Evolutionary conservation across 139 green algal species (phyloP).

Genomic region (Cymbomonas tetramitiformis): DNA sequence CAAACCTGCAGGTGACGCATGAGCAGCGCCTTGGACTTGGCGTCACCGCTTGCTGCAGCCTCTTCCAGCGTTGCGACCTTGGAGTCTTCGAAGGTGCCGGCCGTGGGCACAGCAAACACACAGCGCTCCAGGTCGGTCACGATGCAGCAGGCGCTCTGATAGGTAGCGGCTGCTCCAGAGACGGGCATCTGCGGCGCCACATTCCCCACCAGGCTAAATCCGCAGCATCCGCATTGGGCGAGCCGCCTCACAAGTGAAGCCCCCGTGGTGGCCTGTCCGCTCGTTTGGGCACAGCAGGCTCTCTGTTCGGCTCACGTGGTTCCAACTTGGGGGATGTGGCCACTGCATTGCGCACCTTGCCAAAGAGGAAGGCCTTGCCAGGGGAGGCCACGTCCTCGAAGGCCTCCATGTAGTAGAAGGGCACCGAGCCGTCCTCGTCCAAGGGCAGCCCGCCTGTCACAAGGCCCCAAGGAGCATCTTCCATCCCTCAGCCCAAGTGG

Average conservation of each 20-base stretch:
- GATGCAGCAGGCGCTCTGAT: slow-evolving; percentile 49
- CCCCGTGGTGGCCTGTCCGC: neutral
- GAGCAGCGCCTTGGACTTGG: neutral
- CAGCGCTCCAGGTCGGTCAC: slow-evolving; percentile 43
- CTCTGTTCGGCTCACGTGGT: neutral
- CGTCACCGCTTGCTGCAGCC: neutral
- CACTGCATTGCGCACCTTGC: slow-evolving; percentile 65
- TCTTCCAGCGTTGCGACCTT: slow-evolving; percentile 24
- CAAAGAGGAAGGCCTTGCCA: slow-evolving; percentile 75
- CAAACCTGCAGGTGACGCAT: too few species aligned
- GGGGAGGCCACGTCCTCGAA: slow-evolving; percentile 52
- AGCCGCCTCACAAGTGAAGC: too few species aligned
- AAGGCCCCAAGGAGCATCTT: neutral
- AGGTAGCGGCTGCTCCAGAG: slow-evolving; percentile 28
- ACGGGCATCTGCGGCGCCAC: too few species aligned
- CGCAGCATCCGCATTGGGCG: too few species aligned
- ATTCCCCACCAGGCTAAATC: too few species aligned
- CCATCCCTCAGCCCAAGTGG: neutral
- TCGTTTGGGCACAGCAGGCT: too few species aligned
- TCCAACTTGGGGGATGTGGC: neutral
- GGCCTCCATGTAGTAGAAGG: slow-evolving; percentile 79
- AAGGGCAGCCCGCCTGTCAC: slow-evolving; percentile 31
- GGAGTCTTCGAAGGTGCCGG: slow-evolving; percentile 39
- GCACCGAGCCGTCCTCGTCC: slow-evolving; percentile 44
- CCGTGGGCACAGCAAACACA: slow-evolving; percentile 61